A percentile compares a stretch with the other conserved stretches of the same genome.
Conservation (phyloP, 1,139 yeast genomes). For the Arxiozyma telluris region DNA sequence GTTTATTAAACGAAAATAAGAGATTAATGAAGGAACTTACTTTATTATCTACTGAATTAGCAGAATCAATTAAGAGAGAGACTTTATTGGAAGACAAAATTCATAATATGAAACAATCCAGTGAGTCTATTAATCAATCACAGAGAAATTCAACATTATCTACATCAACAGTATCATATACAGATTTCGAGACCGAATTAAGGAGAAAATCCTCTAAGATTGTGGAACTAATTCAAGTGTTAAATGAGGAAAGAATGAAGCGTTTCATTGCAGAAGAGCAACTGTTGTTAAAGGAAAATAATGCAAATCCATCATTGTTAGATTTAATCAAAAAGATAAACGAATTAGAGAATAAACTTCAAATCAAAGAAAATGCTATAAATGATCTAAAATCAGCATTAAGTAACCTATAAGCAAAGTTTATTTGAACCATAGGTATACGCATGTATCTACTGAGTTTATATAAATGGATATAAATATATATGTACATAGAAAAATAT, state of each 20-base stretch:
- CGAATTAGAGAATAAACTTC: conserved; percentile 40
- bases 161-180: conserved; percentile 6
- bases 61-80: conserved; percentile 62
- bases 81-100: conserved; percentile 45
- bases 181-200: conserved; percentile 31
- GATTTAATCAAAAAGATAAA: conserved; percentile 52
- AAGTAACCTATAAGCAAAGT: not conserved
- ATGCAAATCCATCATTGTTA: conserved; percentile 44
- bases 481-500: too few relatives aligned
- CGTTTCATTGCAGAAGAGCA: conserved; percentile 66
- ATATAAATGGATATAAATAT: not conserved
- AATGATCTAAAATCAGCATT: not conserved
- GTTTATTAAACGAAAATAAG: conserved; percentile 50
- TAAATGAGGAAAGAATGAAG: conserved; percentile 56
- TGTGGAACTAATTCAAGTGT: conserved; percentile 45
- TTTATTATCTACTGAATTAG: conserved; percentile 60
- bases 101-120: conserved; percentile 10
- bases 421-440: not conserved
- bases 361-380: conserved; percentile 38
- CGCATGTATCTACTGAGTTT: not conserved
- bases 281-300: conserved; percentile 47
- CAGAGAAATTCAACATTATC: conserved; percentile 1
- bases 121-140: conserved; percentile 1
- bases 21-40: conserved; percentile 55
- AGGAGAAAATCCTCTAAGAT: conserved; percentile 41